Conservation (phyloP, 306 rosid genomes). For the Trifolium repens region DNA sequence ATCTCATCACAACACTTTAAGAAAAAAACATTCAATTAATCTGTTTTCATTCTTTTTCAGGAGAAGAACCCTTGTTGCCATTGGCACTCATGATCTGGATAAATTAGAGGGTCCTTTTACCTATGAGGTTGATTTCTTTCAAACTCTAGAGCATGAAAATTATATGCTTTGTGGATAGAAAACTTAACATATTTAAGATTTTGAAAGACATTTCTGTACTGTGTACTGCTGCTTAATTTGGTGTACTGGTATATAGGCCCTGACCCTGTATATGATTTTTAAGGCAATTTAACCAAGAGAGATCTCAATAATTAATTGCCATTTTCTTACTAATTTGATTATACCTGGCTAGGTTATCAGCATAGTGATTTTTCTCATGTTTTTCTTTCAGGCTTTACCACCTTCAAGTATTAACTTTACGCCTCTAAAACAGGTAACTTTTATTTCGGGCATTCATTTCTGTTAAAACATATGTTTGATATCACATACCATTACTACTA, state of each 20-base stretch:
- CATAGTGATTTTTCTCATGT: background rate
- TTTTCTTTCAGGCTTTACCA: slow-evolving; percentile 78
- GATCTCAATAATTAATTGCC: background rate
- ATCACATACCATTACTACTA: slow-evolving; percentile 25
- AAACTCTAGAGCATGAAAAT: slow-evolving; percentile 17
- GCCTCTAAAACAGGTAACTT: slow-evolving; percentile 84
- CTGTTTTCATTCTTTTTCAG: slow-evolving; percentile 48
- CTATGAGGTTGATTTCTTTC: slow-evolving; percentile 74
- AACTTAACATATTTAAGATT: slow-evolving; percentile 21
- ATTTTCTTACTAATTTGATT: background rate
- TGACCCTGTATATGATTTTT: background rate
- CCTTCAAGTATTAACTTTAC: slow-evolving; percentile 78
- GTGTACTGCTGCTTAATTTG: background rate
- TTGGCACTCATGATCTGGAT: slow-evolving; percentile 97
- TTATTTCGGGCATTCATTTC: slow-evolving; percentile 27
- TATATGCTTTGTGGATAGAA: slow-evolving; percentile 17
- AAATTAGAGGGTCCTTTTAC: slow-evolving; percentile 80
- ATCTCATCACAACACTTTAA: slow-evolving; percentile 6
- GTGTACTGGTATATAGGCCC: background rate
- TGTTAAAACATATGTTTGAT: slow-evolving; percentile 24
- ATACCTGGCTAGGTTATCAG: background rate
- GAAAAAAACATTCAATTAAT: slow-evolving; percentile 18
- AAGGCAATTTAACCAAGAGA: slow-evolving; percentile 5
- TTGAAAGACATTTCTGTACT: slow-evolving; percentile 16
- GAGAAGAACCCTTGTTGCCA: slow-evolving; percentile 94